Evolutionary conservation across 352 stramenopile genomes (phyloP).

Genomic region (Phytophthora agathidicida): DNA sequence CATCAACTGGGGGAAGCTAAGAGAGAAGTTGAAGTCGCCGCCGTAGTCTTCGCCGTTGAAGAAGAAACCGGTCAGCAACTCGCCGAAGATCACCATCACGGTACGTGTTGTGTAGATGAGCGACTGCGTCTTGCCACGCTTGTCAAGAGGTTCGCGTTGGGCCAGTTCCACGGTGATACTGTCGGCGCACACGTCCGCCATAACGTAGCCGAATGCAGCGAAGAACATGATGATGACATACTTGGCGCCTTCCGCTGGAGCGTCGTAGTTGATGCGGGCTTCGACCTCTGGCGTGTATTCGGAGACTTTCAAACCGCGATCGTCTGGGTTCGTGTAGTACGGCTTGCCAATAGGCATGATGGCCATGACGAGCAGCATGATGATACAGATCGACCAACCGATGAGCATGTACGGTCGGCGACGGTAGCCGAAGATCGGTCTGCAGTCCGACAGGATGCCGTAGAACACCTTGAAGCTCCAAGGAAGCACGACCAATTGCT

Average conservation of each 20-base stretch:
- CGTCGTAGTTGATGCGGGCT: slow-evolving; percentile 40
- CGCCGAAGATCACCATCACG: slow-evolving; percentile 39
- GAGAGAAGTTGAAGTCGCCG: slow-evolving; percentile 23
- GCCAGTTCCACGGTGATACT: slow-evolving; percentile 57
- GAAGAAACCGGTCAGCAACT: slow-evolving; percentile 42
- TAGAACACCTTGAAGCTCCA: slow-evolving; percentile 58
- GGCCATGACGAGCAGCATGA: slow-evolving; percentile 55
- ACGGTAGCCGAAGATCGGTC: slow-evolving; percentile 59
- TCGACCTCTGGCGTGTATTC: slow-evolving; percentile 33
- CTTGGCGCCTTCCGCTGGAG: slow-evolving; percentile 35
- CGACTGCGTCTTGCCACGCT: slow-evolving; percentile 56
- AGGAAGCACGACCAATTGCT: slow-evolving; percentile 44
- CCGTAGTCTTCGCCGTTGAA: slow-evolving; percentile 52
- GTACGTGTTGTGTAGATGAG: slow-evolving; percentile 48
- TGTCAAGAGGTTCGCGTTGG: slow-evolving; percentile 50
- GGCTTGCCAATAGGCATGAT: slow-evolving; percentile 40
- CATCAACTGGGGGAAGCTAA: slow-evolving; percentile 40
- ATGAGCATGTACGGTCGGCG: slow-evolving; percentile 65
- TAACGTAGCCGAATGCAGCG: slow-evolving; percentile 26
- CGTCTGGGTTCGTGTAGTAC: slow-evolving; percentile 45
- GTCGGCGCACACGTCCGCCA: slow-evolving; percentile 33
- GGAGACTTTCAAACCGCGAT: slow-evolving; percentile 18
- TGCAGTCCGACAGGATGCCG: slow-evolving; percentile 30
- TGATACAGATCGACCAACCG: slow-evolving; percentile 50
- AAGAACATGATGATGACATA: slow-evolving; percentile 37